Base-by-base conservation (phyloP, 2,329 filamentous ascomycete species). In the Polytolypa hystricis region DNA sequence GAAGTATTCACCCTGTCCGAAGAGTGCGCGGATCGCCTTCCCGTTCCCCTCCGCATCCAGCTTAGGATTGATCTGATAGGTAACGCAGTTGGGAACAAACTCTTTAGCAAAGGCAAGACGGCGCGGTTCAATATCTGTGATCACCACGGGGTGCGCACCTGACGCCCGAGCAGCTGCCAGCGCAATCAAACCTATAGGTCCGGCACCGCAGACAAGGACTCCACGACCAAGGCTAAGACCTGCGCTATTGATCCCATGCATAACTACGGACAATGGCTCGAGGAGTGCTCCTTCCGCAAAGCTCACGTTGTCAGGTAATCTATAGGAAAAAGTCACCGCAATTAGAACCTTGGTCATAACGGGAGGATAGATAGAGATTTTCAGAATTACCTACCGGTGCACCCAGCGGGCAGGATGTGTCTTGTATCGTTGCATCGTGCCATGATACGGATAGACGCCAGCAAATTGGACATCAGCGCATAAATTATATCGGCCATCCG, bases 221-320 rank as follows among this genome's bases (percentile, higher is more conserved):
- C 68, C 67, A 1, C 65, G 65, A 14, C 77, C 76, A 4, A 79
- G 62, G 2, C 60, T 61, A 11, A 80, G 56, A 2, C 65, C 61
- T 1, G 69, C 69, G 0, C 63, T 63, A 19, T 66, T 61, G 40
- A 80, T 66, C n/a, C 69, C 77, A 40, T 77, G 71, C 46, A 80
- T 63, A 3, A 74, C 73, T 5, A 81, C 77, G 12, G 70, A 73
- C 5, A 80, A 61, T 2, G 77, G 77, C 45, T 80, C 77, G 14
- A 81, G 67, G 2, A 81, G 66, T 9, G 77, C 75, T 5, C 70
- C 76, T 47, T 79, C 69, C 10, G 66, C 64, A 48, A 67, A 79
- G 7, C 63, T 67, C 34, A 80, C 56, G 32, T 62, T 67, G 33
- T 71, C 65, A 1, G 76, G 74, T 2, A 80, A 54, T 39, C 61